Evolutionary conservation across 2,329 filamentous ascomycete species (phyloP), one percentile per base, ranked within the genome.

Genomic region (Xylariales sp.): DNA sequence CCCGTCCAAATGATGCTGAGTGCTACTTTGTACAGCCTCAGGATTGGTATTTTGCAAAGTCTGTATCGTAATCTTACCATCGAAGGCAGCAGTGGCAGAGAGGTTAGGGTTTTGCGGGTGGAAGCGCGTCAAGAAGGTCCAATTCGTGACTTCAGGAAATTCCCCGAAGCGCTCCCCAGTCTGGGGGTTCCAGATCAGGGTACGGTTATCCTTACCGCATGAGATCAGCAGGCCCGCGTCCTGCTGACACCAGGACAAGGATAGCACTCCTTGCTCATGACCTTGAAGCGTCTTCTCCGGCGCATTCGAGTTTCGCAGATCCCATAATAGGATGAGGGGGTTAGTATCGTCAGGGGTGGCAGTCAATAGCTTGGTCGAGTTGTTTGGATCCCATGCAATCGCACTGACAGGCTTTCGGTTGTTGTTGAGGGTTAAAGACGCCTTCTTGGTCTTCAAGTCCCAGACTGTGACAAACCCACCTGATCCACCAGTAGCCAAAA

Each of bases 371-470:
- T 93, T 94, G 1, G 94, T 98, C 33, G 91, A 85, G 68, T 88
- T 91, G 57, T 93, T 88, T 1, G 93, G 94, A 57, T 98, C 93
- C 93, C 93, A 98, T 10, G 90, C 90, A 54, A 98, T 88, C 45
- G 94, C 84, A 65, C 90, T 96, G 56, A 97, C 89, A 40, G 90
- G 77, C 68, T 96, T 98, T 48, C 93, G 82, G 59, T 88, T 93
- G 60, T 94, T 93, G 72, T 96, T 98, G 50, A 98, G 73, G 25
- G 90, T 96, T 65, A 98, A 71, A 42, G 90, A 96, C 54, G 95
- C 89, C 69, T 95, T 96, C 78, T 95, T 97, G 10, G 88, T 89
- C 73, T 95, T 96, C 50, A 97, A 76, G 67, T 98, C 93, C 93
- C 93, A 98, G 14, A 98, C 91, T 2, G 93, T 97, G 25, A 97